Evolutionary conservation across 2,329 filamentous ascomycete genomes (phyloP), one percentile per base, ranked within the genome.

Genomic region (Colletotrichum trifolii): DNA sequence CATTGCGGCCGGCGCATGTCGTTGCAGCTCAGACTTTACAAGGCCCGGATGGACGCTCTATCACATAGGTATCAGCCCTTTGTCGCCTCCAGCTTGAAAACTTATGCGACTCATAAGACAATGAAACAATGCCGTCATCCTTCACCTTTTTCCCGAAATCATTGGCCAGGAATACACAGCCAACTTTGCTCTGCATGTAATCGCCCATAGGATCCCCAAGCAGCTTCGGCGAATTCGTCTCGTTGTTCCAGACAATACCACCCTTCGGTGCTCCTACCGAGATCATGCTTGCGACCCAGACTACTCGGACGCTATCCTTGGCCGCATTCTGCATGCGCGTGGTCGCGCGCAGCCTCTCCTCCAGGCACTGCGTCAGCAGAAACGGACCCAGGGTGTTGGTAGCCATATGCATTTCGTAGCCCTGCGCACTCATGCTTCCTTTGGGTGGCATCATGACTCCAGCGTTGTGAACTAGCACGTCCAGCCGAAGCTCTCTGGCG

Each of bases 391-490:
- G 62, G 25, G 75, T 73, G 49, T 81, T 81, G 4, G 74, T 73
- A 3, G 77, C 78, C 8, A 80, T 75, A 59, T 82, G 79, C 33
- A 81, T 71, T 68, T 82, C 79, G 52, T 81, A 76, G 2, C 75
- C 74, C 56, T 82, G 79, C 4, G 72, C 74, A 3, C 79, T 81
- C 71, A 74, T 75, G 25, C 73, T 76, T 0, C 76, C 79, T 11
- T 72, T 69, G 0, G 81, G 79, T 1, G 79, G 73, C 3, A 70
- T 70, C 75, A 82, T 81, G 34, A 83, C 73, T 10, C 76, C 81
- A 0, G 81, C 81, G 71, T 83, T 83, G 67, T 83, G 79, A 68
- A 80, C 76, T 10, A 83, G 62, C 1, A 80, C 67, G 60, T 83
- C 76, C 0, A 83, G 71, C 12, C 68, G 71, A 1, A 49, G 63